These are phyloP conservation scores for Acorus calamus DNA, from an alignment of 106 monocot genomes.

Conservation along the genomic window DNA sequence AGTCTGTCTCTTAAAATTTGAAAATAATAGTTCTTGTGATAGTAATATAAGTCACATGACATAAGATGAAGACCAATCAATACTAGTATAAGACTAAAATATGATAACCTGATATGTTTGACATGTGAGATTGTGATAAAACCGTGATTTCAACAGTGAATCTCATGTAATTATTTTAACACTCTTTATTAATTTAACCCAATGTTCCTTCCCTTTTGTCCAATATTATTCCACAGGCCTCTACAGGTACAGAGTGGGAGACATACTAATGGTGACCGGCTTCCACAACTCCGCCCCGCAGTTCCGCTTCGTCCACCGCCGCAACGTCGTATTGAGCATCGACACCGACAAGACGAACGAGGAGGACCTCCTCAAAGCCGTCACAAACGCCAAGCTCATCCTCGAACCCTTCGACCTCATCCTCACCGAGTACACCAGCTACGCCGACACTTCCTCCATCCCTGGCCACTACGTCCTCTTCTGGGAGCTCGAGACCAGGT, in stretches of 20 bases:
- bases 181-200: no score
- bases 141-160: no score
- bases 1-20: no score
- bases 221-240: slow-evolving; percentile 24
- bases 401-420: slow-evolving; percentile 40
- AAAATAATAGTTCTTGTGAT: no score
- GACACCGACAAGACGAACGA: slow-evolving; percentile 82
- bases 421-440: slow-evolving; percentile 64
- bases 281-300: slow-evolving; percentile 74
- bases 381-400: slow-evolving; percentile 35
- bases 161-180: no score
- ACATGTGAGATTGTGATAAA: no score
- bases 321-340: slow-evolving; percentile 69
- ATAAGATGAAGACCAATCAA: no score
- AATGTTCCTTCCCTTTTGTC: neutral
- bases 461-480: slow-evolving; percentile 85
- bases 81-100: no score
- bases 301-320: slow-evolving; percentile 69
- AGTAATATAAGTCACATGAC: no score
- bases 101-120: no score
- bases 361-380: slow-evolving; percentile 58
- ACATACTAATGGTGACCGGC: slow-evolving; percentile 65
- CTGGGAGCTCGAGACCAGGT: slow-evolving; percentile 45
- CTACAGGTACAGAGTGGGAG: slow-evolving; percentile 70
- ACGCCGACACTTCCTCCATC: slow-evolving; percentile 48